Evolutionary conservation across 495 filamentous ascomycete species (phyloP), one percentile per base, ranked within the genome.

Genomic region (Penicillium waksmanii): DNA sequence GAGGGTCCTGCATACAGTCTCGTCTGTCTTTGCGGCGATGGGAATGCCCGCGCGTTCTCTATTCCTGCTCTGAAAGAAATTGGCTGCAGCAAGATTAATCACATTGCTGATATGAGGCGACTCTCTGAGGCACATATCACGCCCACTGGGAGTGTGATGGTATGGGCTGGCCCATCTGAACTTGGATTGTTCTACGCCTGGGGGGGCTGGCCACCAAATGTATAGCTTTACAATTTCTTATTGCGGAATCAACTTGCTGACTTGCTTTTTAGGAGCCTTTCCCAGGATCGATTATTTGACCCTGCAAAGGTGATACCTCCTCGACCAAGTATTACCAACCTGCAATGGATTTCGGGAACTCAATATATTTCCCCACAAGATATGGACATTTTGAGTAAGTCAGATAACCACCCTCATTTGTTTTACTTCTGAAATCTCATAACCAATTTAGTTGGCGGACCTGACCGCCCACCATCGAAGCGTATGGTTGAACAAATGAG

Each of bases 341-440:
- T 98, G 19, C 91, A 97, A 71, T 98, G 95, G 95, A 91, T 98
- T 40, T 87, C 93, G 0, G 96, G 95, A 2, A 97, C 96, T 12
- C 94, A 97, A 72, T 90, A 96, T 60, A 80, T 98, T 35, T 90
- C 90, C 17, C 88, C 91, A 13, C 79, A 87, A n/a, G 96, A 98
- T 69, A 85, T 98, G 76, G 95, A 98, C 63, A 71, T 96, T 8
- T 73, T 98, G 36, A 95, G 79, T 81, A 72, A 50, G 75, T 73
- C 46, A 19, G 2, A 23, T 46, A 40, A 25, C 51, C 21, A 40
- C 18, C 33, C 33, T 49, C 44, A 43, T 13, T 42, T 33, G 5
- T 12, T 44, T 18, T 44, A 10, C 5, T 44, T 6, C 12, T 6
- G 27, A 31, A 17, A 56, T 48, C 56, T 65, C 56, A 70, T 46